Evolutionary conservation across 1,139 yeast species (phyloP).

Genomic region (Saccharomyces hybrid): DNA sequence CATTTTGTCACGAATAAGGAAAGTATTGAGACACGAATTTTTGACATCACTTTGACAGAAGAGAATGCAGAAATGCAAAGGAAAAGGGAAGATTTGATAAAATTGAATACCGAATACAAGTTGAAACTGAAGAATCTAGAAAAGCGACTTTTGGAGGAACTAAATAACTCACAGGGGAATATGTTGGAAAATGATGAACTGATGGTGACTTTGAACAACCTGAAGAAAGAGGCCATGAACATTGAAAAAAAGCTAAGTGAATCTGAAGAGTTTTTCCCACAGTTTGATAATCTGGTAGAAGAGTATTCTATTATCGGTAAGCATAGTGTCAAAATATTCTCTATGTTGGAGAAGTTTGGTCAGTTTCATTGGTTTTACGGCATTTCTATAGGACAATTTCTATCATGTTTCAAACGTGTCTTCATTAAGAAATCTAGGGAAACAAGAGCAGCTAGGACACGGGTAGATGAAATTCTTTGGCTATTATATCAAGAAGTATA

Average conservation of each 20-base stretch:
- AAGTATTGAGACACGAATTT: slow-evolving; percentile 55
- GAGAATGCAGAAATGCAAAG: slow-evolving; percentile 63
- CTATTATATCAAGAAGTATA: slow-evolving; percentile 43
- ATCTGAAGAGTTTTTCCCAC: slow-evolving; percentile 46
- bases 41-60: slow-evolving; percentile 48
- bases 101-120: slow-evolving; percentile 54
- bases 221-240: slow-evolving; percentile 56
- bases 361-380: slow-evolving; percentile 46
- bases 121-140: slow-evolving; percentile 52
- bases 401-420: slow-evolving; percentile 37
- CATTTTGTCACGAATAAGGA: slow-evolving; percentile 68
- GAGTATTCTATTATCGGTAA: slow-evolving; percentile 48
- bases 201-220: slow-evolving; percentile 50
- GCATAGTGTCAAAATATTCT: slow-evolving; percentile 46
- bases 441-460: neutral
- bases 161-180: slow-evolving; percentile 53
- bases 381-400: slow-evolving; percentile 46
- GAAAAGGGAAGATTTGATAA: slow-evolving; percentile 46
- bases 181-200: slow-evolving; percentile 63
- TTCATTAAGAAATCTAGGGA: slow-evolving; percentile 24
- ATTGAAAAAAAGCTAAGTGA: slow-evolving; percentile 49
- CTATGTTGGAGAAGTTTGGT: slow-evolving; percentile 40
- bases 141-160: slow-evolving; percentile 47
- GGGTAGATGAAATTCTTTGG: slow-evolving; percentile 29
- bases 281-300: slow-evolving; percentile 43